These are phyloP conservation scores for Penicillium expansum DNA, from an alignment of 2,329 filamentous ascomycete species.

Conservation along the genomic window DNA sequence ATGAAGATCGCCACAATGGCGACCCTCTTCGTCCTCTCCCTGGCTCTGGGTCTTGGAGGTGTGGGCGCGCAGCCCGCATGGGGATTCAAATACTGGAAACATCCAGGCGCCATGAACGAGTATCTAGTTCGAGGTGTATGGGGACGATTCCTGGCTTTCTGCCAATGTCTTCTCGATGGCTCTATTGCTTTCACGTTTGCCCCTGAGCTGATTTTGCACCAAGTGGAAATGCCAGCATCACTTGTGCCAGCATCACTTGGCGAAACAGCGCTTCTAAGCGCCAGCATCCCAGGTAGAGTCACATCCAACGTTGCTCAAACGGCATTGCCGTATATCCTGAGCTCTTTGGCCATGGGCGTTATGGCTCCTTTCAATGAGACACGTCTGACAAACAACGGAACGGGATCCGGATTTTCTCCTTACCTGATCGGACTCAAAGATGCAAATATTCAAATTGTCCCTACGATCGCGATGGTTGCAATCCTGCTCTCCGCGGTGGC, in stretches of 20 bases:
- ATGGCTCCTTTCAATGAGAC: conserved; percentile 58
- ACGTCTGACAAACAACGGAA: conserved; percentile 52
- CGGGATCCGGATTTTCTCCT: conserved; percentile 52
- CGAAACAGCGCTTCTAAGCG: background rate
- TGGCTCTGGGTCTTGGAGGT: conserved; percentile 54
- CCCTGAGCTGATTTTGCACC: conserved; percentile 55
- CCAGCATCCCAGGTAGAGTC: conserved; percentile 54
- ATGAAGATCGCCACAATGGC: conserved; percentile 51
- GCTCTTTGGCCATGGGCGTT: conserved; percentile 57
- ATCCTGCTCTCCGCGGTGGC: conserved; percentile 74
- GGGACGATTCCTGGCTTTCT: conserved; percentile 51
- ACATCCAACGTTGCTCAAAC: conserved; percentile 57
- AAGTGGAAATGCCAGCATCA: conserved; percentile 41
- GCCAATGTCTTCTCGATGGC: conserved; percentile 50
- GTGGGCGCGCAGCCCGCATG: conserved; percentile 47
- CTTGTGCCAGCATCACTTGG: conserved; percentile 1
- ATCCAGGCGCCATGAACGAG: conserved; percentile 49
- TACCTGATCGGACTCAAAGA: conserved; percentile 43
- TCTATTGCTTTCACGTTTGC: conserved; percentile 54
- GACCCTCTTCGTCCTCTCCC: conserved; percentile 49
- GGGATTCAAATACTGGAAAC: conserved; percentile 52
- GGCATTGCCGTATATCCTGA: conserved; percentile 57
- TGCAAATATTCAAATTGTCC: conserved; percentile 61
- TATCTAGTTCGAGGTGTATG: conserved; percentile 47
- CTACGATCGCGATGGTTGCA: conserved; percentile 69